phyloP scores from a whole-genome alignment of 352 stramenopile species.

The Pythium rhizo-oryzae region DNA sequence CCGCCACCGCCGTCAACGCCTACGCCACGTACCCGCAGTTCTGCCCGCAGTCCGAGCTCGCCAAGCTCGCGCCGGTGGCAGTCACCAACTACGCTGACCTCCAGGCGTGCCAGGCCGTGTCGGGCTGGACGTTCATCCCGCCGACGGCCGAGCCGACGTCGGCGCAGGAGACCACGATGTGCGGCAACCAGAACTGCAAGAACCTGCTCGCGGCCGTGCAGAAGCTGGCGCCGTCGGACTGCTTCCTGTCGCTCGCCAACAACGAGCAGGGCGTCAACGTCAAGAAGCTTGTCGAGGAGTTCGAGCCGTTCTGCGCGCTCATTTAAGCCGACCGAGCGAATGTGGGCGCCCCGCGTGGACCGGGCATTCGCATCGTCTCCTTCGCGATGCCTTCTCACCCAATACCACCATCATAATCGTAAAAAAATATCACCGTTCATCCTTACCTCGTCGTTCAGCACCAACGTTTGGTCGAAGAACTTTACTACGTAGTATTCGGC shows the following conservation, averaged over 20 bases:
- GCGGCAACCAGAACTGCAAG: slow-evolving; percentile 30
- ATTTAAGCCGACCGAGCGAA: background rate
- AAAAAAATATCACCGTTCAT: no score
- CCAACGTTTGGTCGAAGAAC: no score
- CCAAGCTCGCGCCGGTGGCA: slow-evolving; percentile 23
- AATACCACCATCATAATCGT: no score
- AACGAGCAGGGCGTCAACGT: slow-evolving; percentile 33
- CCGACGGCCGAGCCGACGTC: slow-evolving; percentile 31
- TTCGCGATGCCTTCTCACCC: no score
- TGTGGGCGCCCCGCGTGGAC: no score
- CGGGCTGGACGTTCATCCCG: slow-evolving; percentile 38
- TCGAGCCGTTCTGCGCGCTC: slow-evolving; percentile 27
- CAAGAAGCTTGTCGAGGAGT: slow-evolving; percentile 41
- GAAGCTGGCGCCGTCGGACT: slow-evolving; percentile 29
- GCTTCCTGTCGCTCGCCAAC: slow-evolving; percentile 32
- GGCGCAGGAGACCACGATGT: slow-evolving; percentile 35
- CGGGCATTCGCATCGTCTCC: no score
- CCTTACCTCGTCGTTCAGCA: no score
- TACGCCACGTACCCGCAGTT: slow-evolving; percentile 20
- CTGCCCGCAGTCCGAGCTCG: slow-evolving; percentile 19
- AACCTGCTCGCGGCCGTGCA: slow-evolving; percentile 32
- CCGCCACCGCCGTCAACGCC: slow-evolving; percentile 14
- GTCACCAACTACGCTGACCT: slow-evolving; percentile 19
- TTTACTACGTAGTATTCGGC: no score
- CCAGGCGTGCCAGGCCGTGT: slow-evolving; percentile 30